phyloP scores from a whole-genome alignment of 2,329 filamentous ascomycete species.

The Aspergillus pseudoterreus region DNA sequence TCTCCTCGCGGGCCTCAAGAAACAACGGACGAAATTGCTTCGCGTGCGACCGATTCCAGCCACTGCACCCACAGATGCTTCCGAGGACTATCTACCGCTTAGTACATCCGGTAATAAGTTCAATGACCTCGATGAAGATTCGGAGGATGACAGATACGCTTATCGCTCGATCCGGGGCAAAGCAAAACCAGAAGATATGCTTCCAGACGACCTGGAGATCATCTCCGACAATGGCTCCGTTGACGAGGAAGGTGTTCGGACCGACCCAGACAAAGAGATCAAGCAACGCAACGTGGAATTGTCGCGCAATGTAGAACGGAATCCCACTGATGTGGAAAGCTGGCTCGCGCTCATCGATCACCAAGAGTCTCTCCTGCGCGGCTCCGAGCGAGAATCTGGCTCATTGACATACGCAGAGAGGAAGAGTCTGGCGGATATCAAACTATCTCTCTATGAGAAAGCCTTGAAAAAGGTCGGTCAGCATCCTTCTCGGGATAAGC shows the following conservation, averaged over 20 bases:
- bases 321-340: slow-evolving; percentile 63
- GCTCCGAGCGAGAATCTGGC: slow-evolving; percentile 32
- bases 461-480: slow-evolving; percentile 60
- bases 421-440: slow-evolving; percentile 71
- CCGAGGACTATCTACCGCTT: slow-evolving; percentile 32
- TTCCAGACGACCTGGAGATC: slow-evolving; percentile 48
- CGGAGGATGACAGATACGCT: slow-evolving; percentile 50
- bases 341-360: slow-evolving; percentile 80
- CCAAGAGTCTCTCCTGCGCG: slow-evolving; percentile 65
- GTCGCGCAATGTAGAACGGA: slow-evolving; percentile 59
- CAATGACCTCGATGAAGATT: slow-evolving; percentile 24
- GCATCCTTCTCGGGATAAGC: slow-evolving; percentile 49
- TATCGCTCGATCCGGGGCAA: slow-evolving; percentile 66
- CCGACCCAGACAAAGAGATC: slow-evolving; percentile 44
- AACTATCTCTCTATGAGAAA: slow-evolving; percentile 73
- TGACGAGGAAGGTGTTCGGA: slow-evolving; percentile 35
- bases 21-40: slow-evolving; percentile 19
- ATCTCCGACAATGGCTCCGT: slow-evolving; percentile 47
- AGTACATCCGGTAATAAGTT: slow-evolving; percentile 25
- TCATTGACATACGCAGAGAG: slow-evolving; percentile 57
- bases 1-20: slow-evolving; percentile 28
- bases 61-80: slow-evolving; percentile 13
- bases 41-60: slow-evolving; percentile 23
- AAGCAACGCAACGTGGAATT: slow-evolving; percentile 51
- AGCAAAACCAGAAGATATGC: slow-evolving; percentile 46